A percentile compares a stretch with the other conserved stretches of the same genome.
Evolutionary conservation across 1,139 yeast species (phyloP).

Genomic region (Blastobotrys indianensis): DNA sequence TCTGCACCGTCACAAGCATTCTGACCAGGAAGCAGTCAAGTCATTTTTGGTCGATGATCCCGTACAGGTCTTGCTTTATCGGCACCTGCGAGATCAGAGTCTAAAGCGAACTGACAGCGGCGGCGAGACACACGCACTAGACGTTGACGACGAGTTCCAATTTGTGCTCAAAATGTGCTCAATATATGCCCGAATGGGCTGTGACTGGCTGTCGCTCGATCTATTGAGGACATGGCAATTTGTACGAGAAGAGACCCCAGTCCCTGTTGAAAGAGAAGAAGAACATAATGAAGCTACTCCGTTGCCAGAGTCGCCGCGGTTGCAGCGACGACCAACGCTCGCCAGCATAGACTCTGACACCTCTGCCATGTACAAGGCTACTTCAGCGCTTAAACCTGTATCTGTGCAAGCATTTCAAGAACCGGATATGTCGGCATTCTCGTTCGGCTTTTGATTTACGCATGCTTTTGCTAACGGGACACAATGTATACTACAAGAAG

Average conservation of each 20-base stretch:
- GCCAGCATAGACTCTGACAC: background rate
- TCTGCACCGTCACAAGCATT: slow-evolving; percentile 15
- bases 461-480: background rate
- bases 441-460: slow-evolving; percentile 44
- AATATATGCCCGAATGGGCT: slow-evolving; percentile 83
- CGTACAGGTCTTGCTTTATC: slow-evolving; percentile 61
- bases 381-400: slow-evolving; percentile 32
- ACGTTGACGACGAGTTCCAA: slow-evolving; percentile 43
- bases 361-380: background rate
- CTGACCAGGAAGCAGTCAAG: slow-evolving; percentile 28
- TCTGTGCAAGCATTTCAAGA: slow-evolving; percentile 60
- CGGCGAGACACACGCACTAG: slow-evolving; percentile 2
- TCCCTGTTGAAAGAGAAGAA: background rate
- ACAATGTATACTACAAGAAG: background rate
- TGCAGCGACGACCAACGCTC: slow-evolving; percentile 8
- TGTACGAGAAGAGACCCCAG: slow-evolving; percentile 12
- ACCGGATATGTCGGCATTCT: slow-evolving; percentile 77
- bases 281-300: slow-evolving; percentile 5
- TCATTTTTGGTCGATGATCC: slow-evolving; percentile 75
- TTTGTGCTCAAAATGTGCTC: slow-evolving; percentile 57
- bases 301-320: slow-evolving; percentile 7
- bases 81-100: slow-evolving; percentile 47
- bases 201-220: slow-evolving; percentile 68
- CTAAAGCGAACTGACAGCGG: slow-evolving; percentile 10
- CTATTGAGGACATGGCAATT: slow-evolving; percentile 68